These are phyloP conservation scores for Paspalum notatum DNA, from an alignment of 176 grass and related monocot species.

Conservation along the genomic window DNA sequence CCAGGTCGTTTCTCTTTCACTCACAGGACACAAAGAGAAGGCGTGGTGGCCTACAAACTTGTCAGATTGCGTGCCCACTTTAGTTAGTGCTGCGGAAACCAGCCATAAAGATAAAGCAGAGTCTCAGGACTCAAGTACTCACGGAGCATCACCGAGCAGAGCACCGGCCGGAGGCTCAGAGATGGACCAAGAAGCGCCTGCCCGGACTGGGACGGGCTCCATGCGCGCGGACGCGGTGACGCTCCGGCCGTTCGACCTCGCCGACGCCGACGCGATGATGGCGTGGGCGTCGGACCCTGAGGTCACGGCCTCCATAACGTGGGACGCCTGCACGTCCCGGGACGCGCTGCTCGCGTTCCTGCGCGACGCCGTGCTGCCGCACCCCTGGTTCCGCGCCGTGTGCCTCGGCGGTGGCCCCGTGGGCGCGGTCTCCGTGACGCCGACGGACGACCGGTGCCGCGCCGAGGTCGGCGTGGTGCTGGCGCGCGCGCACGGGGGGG, in stretches of 20 bases:
- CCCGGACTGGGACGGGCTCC: not conserved
- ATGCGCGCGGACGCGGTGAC: conserved; percentile 11
- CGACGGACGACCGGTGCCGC: conserved; percentile 57
- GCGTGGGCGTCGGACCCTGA: conserved; percentile 71
- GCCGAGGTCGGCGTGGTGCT: conserved; percentile 60
- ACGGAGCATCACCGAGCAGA: not conserved
- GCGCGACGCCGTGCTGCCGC: conserved; percentile 50
- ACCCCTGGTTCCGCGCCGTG: conserved; percentile 73
- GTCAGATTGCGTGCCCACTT: not conserved
- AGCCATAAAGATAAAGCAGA: not conserved
- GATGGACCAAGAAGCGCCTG: conserved; percentile 25
- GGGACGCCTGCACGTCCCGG: conserved; percentile 56
- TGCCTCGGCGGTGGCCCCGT: conserved; percentile 52
- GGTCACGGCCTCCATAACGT: conserved; percentile 57
- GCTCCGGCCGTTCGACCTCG: conserved; percentile 65
- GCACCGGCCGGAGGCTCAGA: not conserved
- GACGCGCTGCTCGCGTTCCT: conserved; percentile 58
- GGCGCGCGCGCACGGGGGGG: conserved; percentile 58
- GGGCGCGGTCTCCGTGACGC: conserved; percentile 64
- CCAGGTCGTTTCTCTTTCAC: not conserved
- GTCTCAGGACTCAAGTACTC: not conserved
- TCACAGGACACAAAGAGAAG: not conserved
- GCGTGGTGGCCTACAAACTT: not conserved
- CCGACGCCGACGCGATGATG: conserved; percentile 70
- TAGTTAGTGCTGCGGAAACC: not conserved